These are phyloP conservation scores for Rhizopus sp. DNA, from an alignment of 371 early-diverging fungal genomes.

Conservation along the genomic window DNA sequence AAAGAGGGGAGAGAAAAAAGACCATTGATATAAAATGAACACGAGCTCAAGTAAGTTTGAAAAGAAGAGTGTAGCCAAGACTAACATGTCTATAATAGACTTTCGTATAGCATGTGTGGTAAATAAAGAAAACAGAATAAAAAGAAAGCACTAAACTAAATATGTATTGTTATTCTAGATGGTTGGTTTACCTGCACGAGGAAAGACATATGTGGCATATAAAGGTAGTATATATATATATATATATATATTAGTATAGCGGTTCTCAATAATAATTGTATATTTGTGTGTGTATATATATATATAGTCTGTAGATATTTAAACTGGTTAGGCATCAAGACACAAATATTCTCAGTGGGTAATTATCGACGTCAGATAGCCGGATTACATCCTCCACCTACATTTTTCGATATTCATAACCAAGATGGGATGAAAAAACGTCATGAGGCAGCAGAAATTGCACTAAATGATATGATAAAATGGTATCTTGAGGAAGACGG, in stretches of 20 bases:
- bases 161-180: constrained; percentile 45
- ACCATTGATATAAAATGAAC: too few species aligned
- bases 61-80: too few species aligned
- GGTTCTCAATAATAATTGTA: background rate
- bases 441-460: constrained; percentile 77
- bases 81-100: constrained; percentile 13
- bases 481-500: constrained; percentile 84
- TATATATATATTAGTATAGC: too few species aligned
- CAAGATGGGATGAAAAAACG: constrained; percentile 71
- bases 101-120: constrained; percentile 42
- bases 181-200: constrained; percentile 89
- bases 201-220: constrained; percentile 89
- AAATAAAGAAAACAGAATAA: constrained; percentile 6
- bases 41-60: too few species aligned
- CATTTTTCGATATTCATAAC: constrained; percentile 91
- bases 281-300: background rate
- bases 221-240: constrained; percentile 71
- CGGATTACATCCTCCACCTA: constrained; percentile 79
- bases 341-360: constrained; percentile 92
- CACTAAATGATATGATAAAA: constrained; percentile 84
- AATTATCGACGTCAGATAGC: constrained; percentile 86
- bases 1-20: too few species aligned
- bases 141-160: background rate
- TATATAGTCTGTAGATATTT: constrained; percentile 83
- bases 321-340: constrained; percentile 92